These are phyloP conservation scores for Arabidopsis arenosa DNA, from an alignment of 345 rosid species.

Conservation along the genomic window DNA sequence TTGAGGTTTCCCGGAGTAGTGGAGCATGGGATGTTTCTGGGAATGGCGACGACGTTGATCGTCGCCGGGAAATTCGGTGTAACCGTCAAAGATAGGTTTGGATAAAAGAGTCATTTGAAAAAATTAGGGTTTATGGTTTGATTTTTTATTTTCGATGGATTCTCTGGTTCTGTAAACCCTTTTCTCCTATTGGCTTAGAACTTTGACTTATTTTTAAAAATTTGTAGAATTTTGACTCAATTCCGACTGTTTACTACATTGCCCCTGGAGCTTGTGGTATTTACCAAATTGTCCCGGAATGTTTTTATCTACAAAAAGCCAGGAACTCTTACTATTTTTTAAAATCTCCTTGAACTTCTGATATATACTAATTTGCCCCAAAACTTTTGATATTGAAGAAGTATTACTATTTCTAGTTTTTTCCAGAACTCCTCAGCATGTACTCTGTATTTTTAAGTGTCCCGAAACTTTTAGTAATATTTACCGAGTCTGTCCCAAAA, in stretches of 20 bases:
- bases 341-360: not conserved
- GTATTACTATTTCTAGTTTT: not conserved
- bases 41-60: slow-evolving; percentile 88
- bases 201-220: slow-evolving; percentile 15
- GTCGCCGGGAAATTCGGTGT: slow-evolving; percentile 85
- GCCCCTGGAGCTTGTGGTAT: not conserved
- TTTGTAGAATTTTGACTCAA: slow-evolving; percentile 8
- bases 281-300: not conserved
- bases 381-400: not conserved
- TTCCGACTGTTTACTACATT: not conserved
- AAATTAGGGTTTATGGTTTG: slow-evolving; percentile 38
- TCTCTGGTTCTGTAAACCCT: slow-evolving; percentile 32
- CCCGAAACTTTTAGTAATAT: not conserved
- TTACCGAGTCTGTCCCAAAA: not conserved
- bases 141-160: slow-evolving; percentile 10
- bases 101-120: slow-evolving; percentile 32
- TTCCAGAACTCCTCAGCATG: not conserved
- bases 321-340: not conserved
- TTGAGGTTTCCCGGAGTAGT: slow-evolving; percentile 82
- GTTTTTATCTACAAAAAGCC: not conserved
- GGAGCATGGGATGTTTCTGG: slow-evolving; percentile 94
- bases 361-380: not conserved
- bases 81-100: slow-evolving; percentile 57
- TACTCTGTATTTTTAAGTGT: not conserved
- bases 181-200: slow-evolving; percentile 25